A percentile compares a stretch with the other conserved stretches of the same genome.
Conservation (phyloP, 495 filamentous ascomycete genomes). For the Daldinia concentrica region DNA sequence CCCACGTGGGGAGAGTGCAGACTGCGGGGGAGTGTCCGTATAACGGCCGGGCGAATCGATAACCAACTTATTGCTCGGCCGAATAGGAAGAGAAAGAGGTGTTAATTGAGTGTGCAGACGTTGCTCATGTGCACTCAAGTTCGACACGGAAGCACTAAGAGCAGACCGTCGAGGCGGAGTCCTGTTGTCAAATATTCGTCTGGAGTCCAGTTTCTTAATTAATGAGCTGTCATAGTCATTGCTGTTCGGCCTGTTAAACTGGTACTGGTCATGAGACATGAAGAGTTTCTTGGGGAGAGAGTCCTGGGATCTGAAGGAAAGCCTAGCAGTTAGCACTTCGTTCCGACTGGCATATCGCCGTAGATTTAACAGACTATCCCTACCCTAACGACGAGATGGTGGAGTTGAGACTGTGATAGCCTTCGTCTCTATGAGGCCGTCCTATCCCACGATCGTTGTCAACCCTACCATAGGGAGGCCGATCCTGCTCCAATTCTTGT, state of each 20-base stretch:
- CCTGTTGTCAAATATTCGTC: constrained; percentile 64
- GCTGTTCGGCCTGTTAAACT: constrained; percentile 65
- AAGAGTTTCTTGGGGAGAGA: constrained; percentile 52
- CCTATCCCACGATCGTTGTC: constrained; percentile 36
- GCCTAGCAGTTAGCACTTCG: constrained; percentile 29
- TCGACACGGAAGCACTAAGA: constrained; percentile 57
- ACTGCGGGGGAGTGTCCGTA: constrained; percentile 57
- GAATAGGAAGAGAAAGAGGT: constrained; percentile 61
- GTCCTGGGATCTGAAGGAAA: constrained; percentile 42
- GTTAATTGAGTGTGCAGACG: constrained; percentile 58
- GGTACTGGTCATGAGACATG: constrained; percentile 57
- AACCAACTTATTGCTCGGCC: constrained; percentile 46
- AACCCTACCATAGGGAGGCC: constrained; percentile 38
- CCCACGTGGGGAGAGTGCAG: constrained; percentile 60
- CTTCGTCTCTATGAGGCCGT: constrained; percentile 43
- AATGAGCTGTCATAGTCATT: constrained; percentile 83
- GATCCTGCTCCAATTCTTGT: constrained; percentile 39
- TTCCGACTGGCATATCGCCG: background rate
- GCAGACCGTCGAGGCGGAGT: constrained; percentile 64
- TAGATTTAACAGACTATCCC: constrained; percentile 14
- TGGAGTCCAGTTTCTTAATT: constrained; percentile 76
- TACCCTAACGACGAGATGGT: constrained; percentile 46
- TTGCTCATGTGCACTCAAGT: constrained; percentile 53
- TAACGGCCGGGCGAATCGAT: constrained; percentile 56
- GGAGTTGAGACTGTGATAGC: constrained; percentile 48